Base-by-base conservation (phyloP, 2,329 filamentous ascomycete genomes). In the Aspergillus costaricaensis region DNA sequence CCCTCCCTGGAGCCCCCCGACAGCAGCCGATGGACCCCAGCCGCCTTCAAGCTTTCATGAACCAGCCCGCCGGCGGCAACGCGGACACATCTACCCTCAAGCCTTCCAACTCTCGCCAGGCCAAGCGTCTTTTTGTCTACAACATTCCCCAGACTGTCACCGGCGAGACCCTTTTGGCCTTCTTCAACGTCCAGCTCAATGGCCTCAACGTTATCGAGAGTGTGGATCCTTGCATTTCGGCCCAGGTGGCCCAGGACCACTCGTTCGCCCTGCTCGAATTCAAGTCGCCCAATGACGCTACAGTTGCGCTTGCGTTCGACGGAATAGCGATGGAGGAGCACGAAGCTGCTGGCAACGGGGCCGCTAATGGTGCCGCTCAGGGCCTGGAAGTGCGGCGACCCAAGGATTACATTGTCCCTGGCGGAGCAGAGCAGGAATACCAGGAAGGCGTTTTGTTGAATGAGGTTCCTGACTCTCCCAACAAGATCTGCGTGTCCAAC, bases 101-200 rank as follows among this genome's bases (percentile, higher is more conserved):
- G 77, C 92, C 95, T 3, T 91, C 90, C 56, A 96, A 96, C 76
- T 93, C 95, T 15, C 89, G 95, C 66, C 95, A 99, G 79, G 88
- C 93, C 55, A 98, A 96, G 81, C 91, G 96, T 67, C 86, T 99
- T 23, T 86, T 99, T 67, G 86, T 93, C 30, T 88, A 92, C 79
- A 96, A 96, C 73, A 78, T 99, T 14, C 90, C 94, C 2, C 71
- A 84, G 1, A 84, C 82, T 23, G 84, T 85, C n/a, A 91, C 86
- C 14, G 91, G 96, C 61, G 93, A 96, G 56, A 81, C 80, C 63
- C 75, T 99, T 43, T 80, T 89, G 62, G 84, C 87, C 21, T 99
- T 97, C 80, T 97, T 99, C 84, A 99, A 99, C 72, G 83, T 96
- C 23, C 93, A 98, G 75, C 85, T 99, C 55, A 98, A 99, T 70